Evolutionary conservation across 2,329 filamentous ascomycete genomes (phyloP).

Genomic region (Bipolaris bicolor): DNA sequence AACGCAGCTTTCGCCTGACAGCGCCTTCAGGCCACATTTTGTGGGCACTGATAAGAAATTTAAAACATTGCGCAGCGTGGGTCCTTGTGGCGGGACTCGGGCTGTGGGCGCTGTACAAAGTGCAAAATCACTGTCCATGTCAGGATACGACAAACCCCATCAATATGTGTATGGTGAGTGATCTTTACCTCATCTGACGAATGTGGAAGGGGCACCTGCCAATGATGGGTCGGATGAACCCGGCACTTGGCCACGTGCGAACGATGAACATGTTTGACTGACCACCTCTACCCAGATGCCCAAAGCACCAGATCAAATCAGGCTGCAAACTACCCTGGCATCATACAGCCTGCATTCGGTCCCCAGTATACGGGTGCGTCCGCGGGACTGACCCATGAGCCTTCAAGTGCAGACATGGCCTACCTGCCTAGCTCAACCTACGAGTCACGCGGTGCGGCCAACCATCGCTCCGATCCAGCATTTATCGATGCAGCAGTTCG

Average conservation of each 20-base stretch:
- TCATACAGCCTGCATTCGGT: conserved; percentile 57
- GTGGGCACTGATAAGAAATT: conserved; percentile 36
- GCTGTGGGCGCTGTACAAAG: conserved; percentile 44
- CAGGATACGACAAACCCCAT: conserved; percentile 78
- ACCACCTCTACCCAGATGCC: conserved; percentile 60
- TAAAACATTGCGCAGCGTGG: conserved; percentile 41
- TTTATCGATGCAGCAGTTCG: conserved; percentile 65
- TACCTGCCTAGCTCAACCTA: conserved; percentile 55
- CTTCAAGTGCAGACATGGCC: conserved; percentile 53
- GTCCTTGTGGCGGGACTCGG: conserved; percentile 59
- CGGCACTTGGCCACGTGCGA: conserved; percentile 47
- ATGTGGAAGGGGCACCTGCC: conserved; percentile 43
- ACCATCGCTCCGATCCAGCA: conserved; percentile 56
- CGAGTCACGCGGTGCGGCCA: conserved; percentile 54
- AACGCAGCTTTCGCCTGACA: conserved; percentile 37
- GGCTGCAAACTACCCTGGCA: conserved; percentile 57
- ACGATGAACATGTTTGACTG: conserved; percentile 50
- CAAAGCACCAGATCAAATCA: conserved; percentile 67
- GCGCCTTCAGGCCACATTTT: conserved; percentile 38
- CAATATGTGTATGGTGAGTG: conserved; percentile 82
- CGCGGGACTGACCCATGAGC: conserved; percentile 58
- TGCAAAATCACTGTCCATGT: conserved; percentile 71
- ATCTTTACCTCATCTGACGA: conserved; percentile 50
- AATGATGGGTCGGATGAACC: conserved; percentile 45
- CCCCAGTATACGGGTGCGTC: conserved; percentile 57